A percentile compares a stretch with the other conserved stretches of the same genome.
Evolutionary conservation across 345 rosid genomes (phyloP).

Genomic region (Eucalyptus tenuipes): DNA sequence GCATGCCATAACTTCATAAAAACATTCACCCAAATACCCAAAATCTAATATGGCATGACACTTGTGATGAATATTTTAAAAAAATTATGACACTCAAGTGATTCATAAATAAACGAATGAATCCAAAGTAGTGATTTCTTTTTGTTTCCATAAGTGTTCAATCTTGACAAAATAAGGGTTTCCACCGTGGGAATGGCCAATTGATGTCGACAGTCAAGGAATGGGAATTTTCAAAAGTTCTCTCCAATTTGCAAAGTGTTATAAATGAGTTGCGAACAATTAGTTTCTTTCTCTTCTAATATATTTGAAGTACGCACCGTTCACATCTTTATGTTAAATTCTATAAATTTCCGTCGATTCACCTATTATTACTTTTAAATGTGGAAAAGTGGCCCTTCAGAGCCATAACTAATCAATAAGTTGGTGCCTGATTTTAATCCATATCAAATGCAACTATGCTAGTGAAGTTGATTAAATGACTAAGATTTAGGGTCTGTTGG

Average conservation of each 20-base stretch:
- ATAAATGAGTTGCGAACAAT: background rate
- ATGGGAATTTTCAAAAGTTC: background rate
- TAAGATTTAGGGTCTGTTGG: too few species aligned
- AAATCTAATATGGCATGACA: too few species aligned
- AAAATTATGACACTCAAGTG: too few species aligned
- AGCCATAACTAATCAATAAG: background rate
- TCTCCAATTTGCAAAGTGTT: background rate
- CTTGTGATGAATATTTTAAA: too few species aligned
- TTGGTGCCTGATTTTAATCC: background rate
- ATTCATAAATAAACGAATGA: too few species aligned
- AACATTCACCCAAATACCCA: too few species aligned
- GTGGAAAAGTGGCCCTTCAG: background rate
- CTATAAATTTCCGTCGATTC: background rate
- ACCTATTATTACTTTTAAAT: background rate
- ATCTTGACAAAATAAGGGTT: background rate
- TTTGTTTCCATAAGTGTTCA: background rate
- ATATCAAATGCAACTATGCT: background rate
- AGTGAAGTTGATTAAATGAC: background rate
- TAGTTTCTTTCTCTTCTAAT: background rate
- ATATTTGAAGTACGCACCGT: fast-evolving
- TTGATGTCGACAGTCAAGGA: background rate
- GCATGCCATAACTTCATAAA: too few species aligned
- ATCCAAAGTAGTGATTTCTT: background rate
- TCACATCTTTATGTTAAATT: background rate
- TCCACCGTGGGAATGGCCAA: background rate